These are phyloP conservation scores for Taiozyma onychis DNA, from an alignment of 1,139 yeast species.

Conservation along the genomic window DNA sequence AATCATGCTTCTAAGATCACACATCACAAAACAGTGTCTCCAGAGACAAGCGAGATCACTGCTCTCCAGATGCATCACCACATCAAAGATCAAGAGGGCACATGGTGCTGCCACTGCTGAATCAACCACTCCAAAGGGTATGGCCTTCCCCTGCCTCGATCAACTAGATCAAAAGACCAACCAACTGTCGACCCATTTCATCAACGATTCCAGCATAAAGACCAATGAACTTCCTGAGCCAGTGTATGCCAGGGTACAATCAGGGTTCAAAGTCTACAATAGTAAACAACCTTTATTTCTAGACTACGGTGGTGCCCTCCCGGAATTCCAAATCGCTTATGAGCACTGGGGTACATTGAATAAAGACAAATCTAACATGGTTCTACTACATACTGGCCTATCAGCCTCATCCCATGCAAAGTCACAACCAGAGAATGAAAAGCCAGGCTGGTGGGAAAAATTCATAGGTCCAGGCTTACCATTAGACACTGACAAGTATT, in stretches of 20 bases:
- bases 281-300: conserved; percentile 56
- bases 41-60: not conserved
- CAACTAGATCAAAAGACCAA: conserved; percentile 58
- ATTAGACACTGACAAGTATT: conserved; percentile 75
- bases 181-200: conserved; percentile 29
- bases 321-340: conserved; percentile 75
- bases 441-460: conserved; percentile 94
- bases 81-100: conserved; percentile 4
- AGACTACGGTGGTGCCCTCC: conserved; percentile 78
- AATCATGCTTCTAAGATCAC: conserved; percentile 1
- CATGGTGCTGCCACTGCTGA: not conserved
- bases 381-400: conserved; percentile 82
- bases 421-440: conserved; percentile 63
- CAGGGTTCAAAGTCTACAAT: conserved; percentile 60
- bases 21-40: not conserved
- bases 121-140: conserved; percentile 2
- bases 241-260: conserved; percentile 61
- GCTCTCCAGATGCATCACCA: conserved; percentile 1
- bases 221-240: conserved; percentile 83
- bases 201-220: conserved; percentile 28
- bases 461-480: conserved; percentile 83
- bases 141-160: conserved; percentile 79
- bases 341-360: conserved; percentile 87
- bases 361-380: conserved; percentile 56
- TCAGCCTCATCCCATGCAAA: conserved; percentile 96